Percentiles rank a stretch among this genome's conserved stretches.
Evolutionary conservation across 345 rosid genomes (phyloP).

Genomic region (Salix exigua): DNA sequence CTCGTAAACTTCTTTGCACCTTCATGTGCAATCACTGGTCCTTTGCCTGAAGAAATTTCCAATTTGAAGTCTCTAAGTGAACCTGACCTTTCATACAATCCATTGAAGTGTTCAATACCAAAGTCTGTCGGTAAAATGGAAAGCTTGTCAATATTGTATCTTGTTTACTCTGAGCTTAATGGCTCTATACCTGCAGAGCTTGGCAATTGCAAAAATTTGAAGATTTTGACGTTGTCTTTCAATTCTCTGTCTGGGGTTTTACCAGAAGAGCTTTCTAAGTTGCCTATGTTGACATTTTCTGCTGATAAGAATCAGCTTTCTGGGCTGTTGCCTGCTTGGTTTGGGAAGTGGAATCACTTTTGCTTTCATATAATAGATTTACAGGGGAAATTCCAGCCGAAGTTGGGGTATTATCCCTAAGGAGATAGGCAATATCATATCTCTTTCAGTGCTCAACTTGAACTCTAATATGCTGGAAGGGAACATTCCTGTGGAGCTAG

Average conservation of each 20-base stretch:
- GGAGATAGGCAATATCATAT: conserved; percentile 63
- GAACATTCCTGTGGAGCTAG: conserved; percentile 58
- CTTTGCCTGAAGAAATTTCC: conserved; percentile 59
- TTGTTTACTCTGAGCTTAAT: conserved; percentile 51
- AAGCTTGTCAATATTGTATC: conserved; percentile 48
- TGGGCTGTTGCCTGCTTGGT: conserved; percentile 67
- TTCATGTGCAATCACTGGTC: conserved; percentile 59
- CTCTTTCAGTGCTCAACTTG: conserved; percentile 63
- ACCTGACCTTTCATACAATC: conserved; percentile 83
- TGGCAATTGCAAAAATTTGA: conserved; percentile 59
- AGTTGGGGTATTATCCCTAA: conserved; percentile 64
- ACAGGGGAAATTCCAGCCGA: conserved; percentile 54
- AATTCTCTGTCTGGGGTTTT: conserved; percentile 63
- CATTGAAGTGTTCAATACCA: conserved; percentile 63
- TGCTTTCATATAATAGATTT: conserved; percentile 55
- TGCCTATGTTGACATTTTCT: conserved; percentile 59
- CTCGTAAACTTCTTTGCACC: conserved; percentile 54
- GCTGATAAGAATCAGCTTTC: conserved; percentile 75
- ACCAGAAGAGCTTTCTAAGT: conserved; percentile 58
- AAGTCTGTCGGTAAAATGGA: conserved; percentile 49
- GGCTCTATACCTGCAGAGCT: conserved; percentile 75
- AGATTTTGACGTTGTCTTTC: conserved; percentile 60
- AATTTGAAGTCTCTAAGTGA: conserved; percentile 41
- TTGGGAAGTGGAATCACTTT: conserved; percentile 63
- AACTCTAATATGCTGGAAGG: conserved; percentile 73